phyloP scores from a whole-genome alignment of 495 filamentous ascomycete genomes.

The Pseudevernia furfuracea region DNA sequence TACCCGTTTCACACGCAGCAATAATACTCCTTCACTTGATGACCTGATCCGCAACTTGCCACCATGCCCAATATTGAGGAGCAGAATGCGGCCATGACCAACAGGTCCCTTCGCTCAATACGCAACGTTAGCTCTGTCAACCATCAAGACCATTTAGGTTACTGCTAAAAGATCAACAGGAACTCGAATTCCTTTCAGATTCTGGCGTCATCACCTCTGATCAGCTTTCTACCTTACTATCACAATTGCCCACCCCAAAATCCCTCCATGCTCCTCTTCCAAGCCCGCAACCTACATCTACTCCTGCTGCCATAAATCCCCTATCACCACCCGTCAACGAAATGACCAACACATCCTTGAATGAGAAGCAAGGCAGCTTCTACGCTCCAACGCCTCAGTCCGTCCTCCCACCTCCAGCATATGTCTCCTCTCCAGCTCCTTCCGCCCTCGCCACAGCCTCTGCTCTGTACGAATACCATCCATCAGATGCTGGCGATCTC shows the following conservation, averaged over 20 bases:
- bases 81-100: constrained; percentile 47
- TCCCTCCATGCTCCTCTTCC: constrained; percentile 36
- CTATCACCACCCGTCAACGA: constrained; percentile 36
- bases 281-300: constrained; percentile 31
- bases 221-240: constrained; percentile 61
- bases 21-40: not conserved
- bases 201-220: constrained; percentile 61
- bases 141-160: not conserved
- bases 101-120: constrained; percentile 77
- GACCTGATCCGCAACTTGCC: constrained; percentile 1
- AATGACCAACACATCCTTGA: constrained; percentile 40
- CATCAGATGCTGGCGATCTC: constrained; percentile 70
- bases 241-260: constrained; percentile 62
- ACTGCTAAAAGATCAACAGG: constrained; percentile 44
- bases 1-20: not conserved
- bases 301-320: constrained; percentile 30
- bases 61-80: constrained; percentile 24
- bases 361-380: constrained; percentile 44
- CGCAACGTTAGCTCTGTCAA: constrained; percentile 55
- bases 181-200: constrained; percentile 85
- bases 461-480: constrained; percentile 76
- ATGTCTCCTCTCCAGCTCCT: constrained; percentile 42
- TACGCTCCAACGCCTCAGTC: constrained; percentile 44
- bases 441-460: constrained; percentile 60
- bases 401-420: constrained; percentile 46